A percentile compares a stretch with the other conserved stretches of the same genome.
Evolutionary conservation across 805 yeast genomes (phyloP).

Genomic region (Candida khao-thaluensis): DNA sequence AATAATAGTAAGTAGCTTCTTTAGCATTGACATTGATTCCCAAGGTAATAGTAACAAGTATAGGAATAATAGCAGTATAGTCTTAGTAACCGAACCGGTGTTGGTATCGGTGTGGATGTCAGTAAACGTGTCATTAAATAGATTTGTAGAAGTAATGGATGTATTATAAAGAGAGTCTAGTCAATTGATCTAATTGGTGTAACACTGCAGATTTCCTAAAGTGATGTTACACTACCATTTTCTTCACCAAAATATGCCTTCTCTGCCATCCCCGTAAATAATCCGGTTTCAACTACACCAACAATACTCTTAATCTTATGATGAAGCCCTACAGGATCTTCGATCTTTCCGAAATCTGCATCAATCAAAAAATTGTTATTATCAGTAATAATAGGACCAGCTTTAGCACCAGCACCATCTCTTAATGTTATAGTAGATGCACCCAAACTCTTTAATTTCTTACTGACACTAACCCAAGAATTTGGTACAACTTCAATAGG

Average conservation of each 20-base stretch:
- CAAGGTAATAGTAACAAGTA: too few species aligned
- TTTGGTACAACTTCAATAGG: slow-evolving; percentile 95
- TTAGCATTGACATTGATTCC: too few species aligned
- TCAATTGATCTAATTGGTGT: too few species aligned
- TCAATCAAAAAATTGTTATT: slow-evolving; percentile 92
- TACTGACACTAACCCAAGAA: slow-evolving; percentile 73
- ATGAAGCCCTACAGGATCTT: slow-evolving; percentile 54
- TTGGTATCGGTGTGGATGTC: too few species aligned
- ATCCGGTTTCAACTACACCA: slow-evolving; percentile 96
- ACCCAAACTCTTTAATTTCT: slow-evolving; percentile 62
- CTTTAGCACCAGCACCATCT: slow-evolving; percentile 87
- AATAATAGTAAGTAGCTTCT: slow-evolving; percentile 51
- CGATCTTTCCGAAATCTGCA: slow-evolving; percentile 83
- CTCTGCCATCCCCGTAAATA: slow-evolving; percentile 71
- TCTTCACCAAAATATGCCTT: slow-evolving; percentile 89
- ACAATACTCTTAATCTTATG: slow-evolving; percentile 66
- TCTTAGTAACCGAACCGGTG: too few species aligned
- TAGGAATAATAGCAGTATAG: too few species aligned
- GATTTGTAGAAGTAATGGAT: too few species aligned
- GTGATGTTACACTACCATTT: slow-evolving; percentile 52
- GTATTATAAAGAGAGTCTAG: too few species aligned
- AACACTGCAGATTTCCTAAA: slow-evolving; percentile 2
- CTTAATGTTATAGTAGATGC: slow-evolving; percentile 66
- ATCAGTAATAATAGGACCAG: slow-evolving; percentile 96
- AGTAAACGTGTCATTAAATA: too few species aligned